phyloP scores from a whole-genome alignment of 2,329 filamentous ascomycete species.

The Thielaviopsis musarum region DNA sequence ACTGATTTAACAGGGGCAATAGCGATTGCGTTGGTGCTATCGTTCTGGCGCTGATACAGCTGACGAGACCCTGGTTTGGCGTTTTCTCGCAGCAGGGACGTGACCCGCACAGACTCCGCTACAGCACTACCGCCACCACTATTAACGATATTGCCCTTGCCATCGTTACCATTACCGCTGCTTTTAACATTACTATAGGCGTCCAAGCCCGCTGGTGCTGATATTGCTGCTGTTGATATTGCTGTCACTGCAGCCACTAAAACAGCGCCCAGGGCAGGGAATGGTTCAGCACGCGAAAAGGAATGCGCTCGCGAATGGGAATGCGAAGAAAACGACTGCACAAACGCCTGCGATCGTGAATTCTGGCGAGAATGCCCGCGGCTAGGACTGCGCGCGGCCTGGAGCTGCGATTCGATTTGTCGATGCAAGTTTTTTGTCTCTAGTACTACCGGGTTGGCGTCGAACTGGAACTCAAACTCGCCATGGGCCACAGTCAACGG shows the following conservation, averaged over 20 bases:
- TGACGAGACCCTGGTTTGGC: neutral
- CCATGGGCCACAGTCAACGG: neutral
- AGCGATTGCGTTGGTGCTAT: too few species aligned
- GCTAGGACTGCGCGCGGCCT: neutral
- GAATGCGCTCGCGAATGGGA: conserved; percentile 6
- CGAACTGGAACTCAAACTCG: neutral
- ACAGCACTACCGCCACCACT: neutral
- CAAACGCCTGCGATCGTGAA: conserved; percentile 1
- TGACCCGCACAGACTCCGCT: neutral
- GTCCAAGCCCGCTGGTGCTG: neutral
- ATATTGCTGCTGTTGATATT: neutral
- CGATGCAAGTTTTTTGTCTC: neutral
- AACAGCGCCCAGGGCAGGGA: conserved; percentile 4
- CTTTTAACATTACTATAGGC: neutral
- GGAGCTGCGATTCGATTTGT: neutral
- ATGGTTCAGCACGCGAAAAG: conserved; percentile 5
- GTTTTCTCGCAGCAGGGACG: neutral
- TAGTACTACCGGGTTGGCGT: neutral
- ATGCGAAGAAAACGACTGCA: neutral
- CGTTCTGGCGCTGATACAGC: neutral
- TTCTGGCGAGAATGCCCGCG: conserved; percentile 9
- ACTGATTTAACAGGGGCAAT: neutral
- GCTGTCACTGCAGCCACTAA: conserved; percentile 1
- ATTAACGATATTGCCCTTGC: neutral
- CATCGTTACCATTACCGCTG: too few species aligned